Base-by-base conservation (phyloP, 148 eudicot species). In the Nepenthes gracilis region DNA sequence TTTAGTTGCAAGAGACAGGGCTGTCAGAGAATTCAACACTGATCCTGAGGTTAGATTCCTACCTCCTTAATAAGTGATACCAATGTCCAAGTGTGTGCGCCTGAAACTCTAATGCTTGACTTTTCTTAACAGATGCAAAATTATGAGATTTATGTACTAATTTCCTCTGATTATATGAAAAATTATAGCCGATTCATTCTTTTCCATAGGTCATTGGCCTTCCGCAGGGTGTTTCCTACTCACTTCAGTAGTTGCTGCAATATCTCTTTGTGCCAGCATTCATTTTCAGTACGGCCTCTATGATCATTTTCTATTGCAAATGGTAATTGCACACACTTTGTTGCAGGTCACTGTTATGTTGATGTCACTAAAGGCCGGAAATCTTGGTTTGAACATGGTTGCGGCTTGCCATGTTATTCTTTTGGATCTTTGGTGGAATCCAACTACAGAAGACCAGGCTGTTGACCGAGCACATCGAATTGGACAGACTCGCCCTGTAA, bases 371-470 rank as follows among this genome's bases (percentile, higher is more conserved):
- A 94, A 94, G 77, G 99, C 99, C 14, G 99, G 99, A 58, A 94
- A 94, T 70, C 95, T 94, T 52, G 99, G 99, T 51, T 81, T 94
- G 64, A 94, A 94, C 71, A 94, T 94, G 99, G 95, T 94, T 62
- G 95, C 97, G 54, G 99, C 99, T 65, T 86, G 81, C 69, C 92
- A 86, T 68, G 99, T 94, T 36, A 86, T 94, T 58, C 97, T 94
- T 72, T 75, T 94, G 78, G 99, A 94, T 80, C 99, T 94, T 73
- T 94, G 99, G 99, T 94, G 99, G 99, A 94, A 94, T 72, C 99
- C 99, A 50, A 80, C 95, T 32, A 94, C 99, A 33, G 99, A 94
- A 83, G 99, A 94, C 72, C 99, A 94, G 72, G 99, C 99, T 62
- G 64, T 94, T 72, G 99, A 94, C 73, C 84, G 99, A 61, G 97